These are phyloP conservation scores for Populus davidiana DNA, from an alignment of 345 rosid species.

Conservation along the genomic window DNA sequence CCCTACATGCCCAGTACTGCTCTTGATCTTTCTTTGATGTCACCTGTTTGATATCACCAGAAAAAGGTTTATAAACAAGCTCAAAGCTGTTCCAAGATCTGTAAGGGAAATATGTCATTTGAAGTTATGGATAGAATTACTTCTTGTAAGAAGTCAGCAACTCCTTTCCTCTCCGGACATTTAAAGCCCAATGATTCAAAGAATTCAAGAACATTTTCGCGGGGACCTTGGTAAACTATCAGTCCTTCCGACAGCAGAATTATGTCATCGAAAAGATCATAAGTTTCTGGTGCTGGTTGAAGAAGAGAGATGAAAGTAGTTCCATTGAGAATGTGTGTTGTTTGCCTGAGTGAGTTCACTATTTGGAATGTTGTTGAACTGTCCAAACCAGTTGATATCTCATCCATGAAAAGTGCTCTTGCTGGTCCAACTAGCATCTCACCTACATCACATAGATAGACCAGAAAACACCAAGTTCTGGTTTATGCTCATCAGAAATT, in stretches of 20 bases:
- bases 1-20: conserved; percentile 66
- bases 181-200: conserved; percentile 60
- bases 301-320: conserved; percentile 79
- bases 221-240: conserved; percentile 75
- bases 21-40: conserved; percentile 82
- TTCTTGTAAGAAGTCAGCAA: conserved; percentile 87
- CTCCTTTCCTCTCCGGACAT: conserved; percentile 78
- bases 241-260: conserved; percentile 78
- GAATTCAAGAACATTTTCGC: conserved; percentile 59
- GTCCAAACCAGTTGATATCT: conserved; percentile 81
- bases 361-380: conserved; percentile 80
- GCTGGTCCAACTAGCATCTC: conserved; percentile 86
- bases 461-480: background rate
- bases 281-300: conserved; percentile 82
- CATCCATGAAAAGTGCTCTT: conserved; percentile 81
- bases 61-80: background rate
- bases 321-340: conserved; percentile 54
- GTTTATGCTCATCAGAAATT: background rate
- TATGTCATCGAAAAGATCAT: conserved; percentile 66
- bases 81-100: background rate
- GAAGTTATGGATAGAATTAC: conserved; percentile 23
- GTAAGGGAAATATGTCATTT: background rate
- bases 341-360: conserved; percentile 63
- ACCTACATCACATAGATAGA: conserved; percentile 29
- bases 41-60: conserved; percentile 32